Conservation (phyloP, 2,329 filamentous ascomycete genomes). For the Cordyceps cicadae region DNA sequence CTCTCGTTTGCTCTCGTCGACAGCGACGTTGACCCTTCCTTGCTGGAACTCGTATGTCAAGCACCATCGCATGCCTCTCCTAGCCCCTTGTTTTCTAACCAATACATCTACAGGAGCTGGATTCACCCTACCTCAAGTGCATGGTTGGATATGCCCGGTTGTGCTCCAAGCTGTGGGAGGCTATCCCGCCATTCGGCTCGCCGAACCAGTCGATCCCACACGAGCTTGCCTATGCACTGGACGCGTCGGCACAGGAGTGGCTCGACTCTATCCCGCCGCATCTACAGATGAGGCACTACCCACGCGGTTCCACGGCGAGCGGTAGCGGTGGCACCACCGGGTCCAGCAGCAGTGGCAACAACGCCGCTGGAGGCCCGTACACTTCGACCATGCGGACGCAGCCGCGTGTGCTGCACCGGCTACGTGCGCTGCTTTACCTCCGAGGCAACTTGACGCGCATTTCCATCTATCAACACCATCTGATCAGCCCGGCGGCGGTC, state of each 20-base stretch:
- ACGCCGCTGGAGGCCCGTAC: background rate
- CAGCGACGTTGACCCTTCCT: constrained; percentile 39
- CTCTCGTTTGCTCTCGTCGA: constrained; percentile 41
- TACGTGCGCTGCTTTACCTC: constrained; percentile 35
- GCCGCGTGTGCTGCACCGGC: constrained; percentile 29
- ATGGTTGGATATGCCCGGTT: constrained; percentile 40
- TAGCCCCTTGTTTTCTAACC: background rate
- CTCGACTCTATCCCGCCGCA: constrained; percentile 35
- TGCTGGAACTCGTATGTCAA: constrained; percentile 33
- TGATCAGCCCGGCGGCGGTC: constrained; percentile 31
- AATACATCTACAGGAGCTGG: constrained; percentile 15
- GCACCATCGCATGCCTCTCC: background rate
- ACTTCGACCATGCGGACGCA: background rate
- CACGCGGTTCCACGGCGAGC: constrained; percentile 27
- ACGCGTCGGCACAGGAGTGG: constrained; percentile 36
- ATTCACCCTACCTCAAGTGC: constrained; percentile 34
- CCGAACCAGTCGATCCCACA: constrained; percentile 26
- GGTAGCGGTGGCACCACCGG: constrained; percentile 16
- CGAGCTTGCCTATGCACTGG: constrained; percentile 32
- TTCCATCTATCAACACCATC: constrained; percentile 34
- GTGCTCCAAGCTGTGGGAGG: constrained; percentile 38
- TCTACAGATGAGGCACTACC: constrained; percentile 28
- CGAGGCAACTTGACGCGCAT: constrained; percentile 38
- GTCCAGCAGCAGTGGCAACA: too few relatives aligned
- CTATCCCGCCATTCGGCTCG: constrained; percentile 31